Base-by-base conservation (phyloP, 2,329 filamentous ascomycete genomes). In the Microdochium trichocladiopsis region DNA sequence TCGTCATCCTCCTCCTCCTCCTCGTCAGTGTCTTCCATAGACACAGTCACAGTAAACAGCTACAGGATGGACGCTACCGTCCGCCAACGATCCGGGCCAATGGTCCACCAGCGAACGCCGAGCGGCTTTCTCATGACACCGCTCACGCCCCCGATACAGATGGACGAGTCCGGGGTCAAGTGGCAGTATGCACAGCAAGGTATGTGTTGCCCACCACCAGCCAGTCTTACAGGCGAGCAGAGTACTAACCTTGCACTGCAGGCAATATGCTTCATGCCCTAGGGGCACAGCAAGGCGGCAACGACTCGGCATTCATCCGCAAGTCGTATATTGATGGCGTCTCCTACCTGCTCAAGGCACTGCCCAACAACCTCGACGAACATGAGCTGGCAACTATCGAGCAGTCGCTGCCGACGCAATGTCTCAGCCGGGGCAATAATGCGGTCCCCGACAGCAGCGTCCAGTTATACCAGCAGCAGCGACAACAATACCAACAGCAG, bases 301-400 rank as follows among this genome's bases (percentile, higher is more conserved):
- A 64, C 23, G 69, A 73, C 48, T 53, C 68, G 2, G 60, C 65
- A n/a, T 76, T 82, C 58, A 78, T 80, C 50, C 76, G 84, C 24
- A 80, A 82, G 56, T 73, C 85, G 10, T 88, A 86, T 64, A 67
- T 88, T 49, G 80, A 87, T 58, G 78, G 81, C 53, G 66, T 86
- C 3, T 77, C 78, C 2, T 86, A 86, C 63, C 71, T 88, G 23
- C 72, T 88, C n/a, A 77, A 77, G 55, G 84, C 79, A 8, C 72
- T 88, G 0, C 85, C 85, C 0, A 55, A 66, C 1, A 72, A 85
- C 49, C 73, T 88, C 25, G 77, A 76, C 28, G 66, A 68, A 2
- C 74, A 77, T 56, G 85, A 88, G 62, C 63, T 69, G 25, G 61
- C 76, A 23, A 74, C 73, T 48, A 68, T 86, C 4, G 73, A 73